Base-by-base conservation (phyloP, 2,329 filamentous ascomycete genomes). In the Penicillium palitans region DNA sequence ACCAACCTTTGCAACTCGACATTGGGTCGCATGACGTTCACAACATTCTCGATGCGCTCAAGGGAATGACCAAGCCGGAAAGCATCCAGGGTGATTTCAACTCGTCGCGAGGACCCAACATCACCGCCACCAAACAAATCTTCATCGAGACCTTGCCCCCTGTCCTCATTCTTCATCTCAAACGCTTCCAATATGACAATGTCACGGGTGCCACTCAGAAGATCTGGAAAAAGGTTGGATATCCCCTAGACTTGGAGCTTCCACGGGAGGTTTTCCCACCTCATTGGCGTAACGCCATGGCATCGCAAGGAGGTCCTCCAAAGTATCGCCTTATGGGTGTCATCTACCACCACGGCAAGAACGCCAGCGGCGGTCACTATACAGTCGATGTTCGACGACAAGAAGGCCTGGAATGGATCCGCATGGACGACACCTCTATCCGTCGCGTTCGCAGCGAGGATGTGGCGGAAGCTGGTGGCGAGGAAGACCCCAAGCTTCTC, bases 141-240 rank as follows among this genome's bases (percentile, higher is more conserved):
- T 92, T 96, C 66, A 96, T 99, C 62, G 93, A 98, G 69, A 90
- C 87, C 1, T 81, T 98, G 17, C 95, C 95, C 0, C 91, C 92
- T 0, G 90, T 98, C 4, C 84, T 99, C 13, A 96, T 98, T 54
- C 83, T 99, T 9, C 95, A 99, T 71, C 83, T 99, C 42, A 99
- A 99, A 79, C 91, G 95, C 45, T 99, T 99, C 81, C 91, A 97
- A 69, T 98, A 96, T 68, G 92, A 98, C 69, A 90, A 87, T 61
- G 85, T 88, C 58, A 90, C 88, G 7, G 80, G 80, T 45, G 92
- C 92, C 25, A 96, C 92, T 0, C 89, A 96, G 70, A 99, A 99
- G 81, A 96, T 98, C 63, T 97, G 93, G 91, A 99, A 98, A 80
- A 96, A 93, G 79, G 83, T 99, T 58, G 93, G 92, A 21, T 99